Percentiles rank a stretch among this genome's conserved stretches.
These are phyloP conservation scores for Rhodofomes roseus DNA, from an alignment of 1,284 basidiomycete genomes.

Conservation along the genomic window DNA sequence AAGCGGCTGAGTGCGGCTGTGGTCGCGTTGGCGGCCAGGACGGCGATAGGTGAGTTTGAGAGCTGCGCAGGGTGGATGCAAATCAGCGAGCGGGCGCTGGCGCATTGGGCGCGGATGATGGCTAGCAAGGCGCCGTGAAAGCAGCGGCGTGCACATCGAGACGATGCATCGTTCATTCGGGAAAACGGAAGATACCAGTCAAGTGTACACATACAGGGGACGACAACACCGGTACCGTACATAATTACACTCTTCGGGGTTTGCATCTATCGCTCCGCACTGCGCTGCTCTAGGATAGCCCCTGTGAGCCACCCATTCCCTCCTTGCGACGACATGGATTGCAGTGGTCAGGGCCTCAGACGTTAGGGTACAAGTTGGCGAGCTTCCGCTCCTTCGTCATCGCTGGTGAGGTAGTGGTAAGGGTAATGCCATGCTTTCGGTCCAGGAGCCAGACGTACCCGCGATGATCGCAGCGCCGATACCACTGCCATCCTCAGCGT, in stretches of 20 bases:
- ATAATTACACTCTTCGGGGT: not conserved
- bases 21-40: not conserved
- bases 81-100: not conserved
- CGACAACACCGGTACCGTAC: not conserved
- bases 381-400: slow-evolving; percentile 23
- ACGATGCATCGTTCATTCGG: too few species aligned
- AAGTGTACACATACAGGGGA: too few species aligned
- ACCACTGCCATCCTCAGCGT: slow-evolving; percentile 93
- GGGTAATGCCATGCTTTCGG: not conserved
- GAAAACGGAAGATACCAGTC: too few species aligned
- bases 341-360: slow-evolving; percentile 4
- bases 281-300: not conserved
- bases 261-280: not conserved
- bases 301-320: not conserved
- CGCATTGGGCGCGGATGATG: not conserved
- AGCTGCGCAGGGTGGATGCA: not conserved
- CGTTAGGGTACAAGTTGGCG: slow-evolving; percentile 19
- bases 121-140: not conserved
- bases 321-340: not conserved
- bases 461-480: slow-evolving; percentile 97
- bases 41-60: not conserved
- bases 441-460: slow-evolving; percentile 43
- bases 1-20: not conserved
- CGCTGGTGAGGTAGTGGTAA: slow-evolving; percentile 4
- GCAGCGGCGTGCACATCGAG: too few species aligned